Evolutionary conservation across 2,329 filamentous ascomycete species (phyloP).

Genomic region (Diaporthe helianthi): DNA sequence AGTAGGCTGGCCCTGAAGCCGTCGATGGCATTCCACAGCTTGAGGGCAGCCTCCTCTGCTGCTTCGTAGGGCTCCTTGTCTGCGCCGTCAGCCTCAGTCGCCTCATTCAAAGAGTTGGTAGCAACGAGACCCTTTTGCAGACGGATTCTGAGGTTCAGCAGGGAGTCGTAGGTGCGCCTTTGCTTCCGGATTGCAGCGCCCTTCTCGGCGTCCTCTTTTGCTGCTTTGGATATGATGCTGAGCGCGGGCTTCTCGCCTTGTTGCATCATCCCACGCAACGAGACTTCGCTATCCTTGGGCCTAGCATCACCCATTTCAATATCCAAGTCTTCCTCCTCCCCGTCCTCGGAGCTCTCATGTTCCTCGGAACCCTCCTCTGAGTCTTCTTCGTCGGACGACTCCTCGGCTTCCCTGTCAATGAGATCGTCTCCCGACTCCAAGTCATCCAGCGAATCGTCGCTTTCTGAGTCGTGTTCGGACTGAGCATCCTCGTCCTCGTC

Average conservation of each 20-base stretch:
- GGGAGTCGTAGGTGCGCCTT: slow-evolving; percentile 82
- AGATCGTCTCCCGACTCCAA: slow-evolving; percentile 38
- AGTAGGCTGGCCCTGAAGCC: slow-evolving; percentile 69
- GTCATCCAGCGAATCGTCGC: slow-evolving; percentile 30
- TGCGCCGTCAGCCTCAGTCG: slow-evolving; percentile 48
- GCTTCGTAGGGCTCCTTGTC: slow-evolving; percentile 68
- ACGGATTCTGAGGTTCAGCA: slow-evolving; percentile 90
- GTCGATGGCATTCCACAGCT: slow-evolving; percentile 83
- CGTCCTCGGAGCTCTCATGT: slow-evolving; percentile 46
- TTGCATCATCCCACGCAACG: slow-evolving; percentile 72
- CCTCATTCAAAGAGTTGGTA: slow-evolving; percentile 72
- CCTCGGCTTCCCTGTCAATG: slow-evolving; percentile 37
- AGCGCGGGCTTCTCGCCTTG: slow-evolving; percentile 72
- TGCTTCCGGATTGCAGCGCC: slow-evolving; percentile 87
- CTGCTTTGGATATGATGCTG: slow-evolving; percentile 66
- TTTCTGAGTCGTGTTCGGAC: slow-evolving; percentile 44
- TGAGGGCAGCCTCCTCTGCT: slow-evolving; percentile 84
- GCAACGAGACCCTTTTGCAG: slow-evolving; percentile 89
- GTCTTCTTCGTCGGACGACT: slow-evolving; percentile 36
- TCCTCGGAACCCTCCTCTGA: slow-evolving; percentile 44
- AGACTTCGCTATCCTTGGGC: slow-evolving; percentile 53
- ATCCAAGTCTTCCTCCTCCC: slow-evolving; percentile 44
- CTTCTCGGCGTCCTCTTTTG: slow-evolving; percentile 81
- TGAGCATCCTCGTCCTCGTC: slow-evolving; percentile 46
- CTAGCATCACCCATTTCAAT: slow-evolving; percentile 42